Conservation (phyloP, 225 moss, liverwort and hornwort genomes). For the Marchantia polymorpha region DNA sequence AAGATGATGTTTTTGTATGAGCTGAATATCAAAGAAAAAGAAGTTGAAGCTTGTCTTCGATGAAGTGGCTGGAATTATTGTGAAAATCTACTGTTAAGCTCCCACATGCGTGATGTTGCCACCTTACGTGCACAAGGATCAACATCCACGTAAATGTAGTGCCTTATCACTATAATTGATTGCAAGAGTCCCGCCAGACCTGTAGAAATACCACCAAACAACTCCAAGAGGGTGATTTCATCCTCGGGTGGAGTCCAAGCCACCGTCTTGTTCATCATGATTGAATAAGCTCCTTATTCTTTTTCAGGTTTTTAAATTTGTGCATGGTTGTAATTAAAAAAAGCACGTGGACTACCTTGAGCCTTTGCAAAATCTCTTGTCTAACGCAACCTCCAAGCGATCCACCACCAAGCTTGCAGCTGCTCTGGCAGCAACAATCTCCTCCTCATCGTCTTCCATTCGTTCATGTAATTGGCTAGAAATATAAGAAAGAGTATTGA, state of each 20-base stretch:
- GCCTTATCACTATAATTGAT: not conserved
- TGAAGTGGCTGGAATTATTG: conserved; percentile 11
- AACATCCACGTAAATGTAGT: conserved; percentile 15
- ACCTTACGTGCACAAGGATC: too few species aligned
- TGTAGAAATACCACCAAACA: too few species aligned
- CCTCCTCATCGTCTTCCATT: not conserved
- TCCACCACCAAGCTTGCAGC: not conserved
- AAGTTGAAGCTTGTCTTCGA: too few species aligned
- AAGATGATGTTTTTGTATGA: not conserved
- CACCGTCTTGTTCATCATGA: not conserved
- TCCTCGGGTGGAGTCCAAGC: too few species aligned
- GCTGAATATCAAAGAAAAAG: conserved; percentile 15
- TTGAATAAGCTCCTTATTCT: not conserved
- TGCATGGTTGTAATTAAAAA: not conserved
- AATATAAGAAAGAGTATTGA: not conserved
- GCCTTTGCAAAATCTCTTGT: conserved; percentile 2
- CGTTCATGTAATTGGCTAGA: not conserved
- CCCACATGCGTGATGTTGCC: not conserved
- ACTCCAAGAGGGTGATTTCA: not conserved
- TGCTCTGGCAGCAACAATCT: not conserved
- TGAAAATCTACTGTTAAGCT: not conserved
- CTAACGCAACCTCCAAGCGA: not conserved
- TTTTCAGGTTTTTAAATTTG: not conserved
- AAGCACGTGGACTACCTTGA: not conserved
- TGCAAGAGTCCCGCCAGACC: conserved; percentile 15